Evolutionary conservation across 2,329 filamentous ascomycete genomes (phyloP).

Genomic region (Aspergillus sp.): DNA sequence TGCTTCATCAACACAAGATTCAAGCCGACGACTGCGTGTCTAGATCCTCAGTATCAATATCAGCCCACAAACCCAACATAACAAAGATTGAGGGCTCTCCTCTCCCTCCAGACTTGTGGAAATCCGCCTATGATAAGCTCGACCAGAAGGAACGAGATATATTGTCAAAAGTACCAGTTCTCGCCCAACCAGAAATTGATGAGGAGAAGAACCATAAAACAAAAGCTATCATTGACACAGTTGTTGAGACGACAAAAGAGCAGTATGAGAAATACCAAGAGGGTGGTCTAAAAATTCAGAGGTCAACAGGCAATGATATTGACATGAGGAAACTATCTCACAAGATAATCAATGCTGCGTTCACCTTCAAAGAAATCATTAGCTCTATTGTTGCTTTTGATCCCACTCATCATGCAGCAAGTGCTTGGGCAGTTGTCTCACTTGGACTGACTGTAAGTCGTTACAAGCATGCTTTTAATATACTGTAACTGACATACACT

Average conservation of each 20-base stretch:
- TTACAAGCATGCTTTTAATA: not conserved
- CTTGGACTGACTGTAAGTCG: slow-evolving; percentile 12
- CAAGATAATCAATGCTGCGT: slow-evolving; percentile 10
- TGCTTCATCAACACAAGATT: not conserved
- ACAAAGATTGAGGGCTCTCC: not conserved
- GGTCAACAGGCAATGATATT: slow-evolving; percentile 3
- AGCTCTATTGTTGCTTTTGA: slow-evolving; percentile 6
- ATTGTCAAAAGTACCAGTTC: slow-evolving; percentile 2
- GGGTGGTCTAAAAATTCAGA: not conserved
- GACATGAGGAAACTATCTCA: slow-evolving; percentile 1
- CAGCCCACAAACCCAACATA: not conserved
- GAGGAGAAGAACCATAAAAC: not conserved
- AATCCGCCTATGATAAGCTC: slow-evolving; percentile 12
- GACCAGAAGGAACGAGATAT: slow-evolving; percentile 4
- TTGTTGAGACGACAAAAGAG: slow-evolving; percentile 7
- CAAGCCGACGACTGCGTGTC: not conserved
- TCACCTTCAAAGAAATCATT: slow-evolving; percentile 12
- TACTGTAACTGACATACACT: not conserved
- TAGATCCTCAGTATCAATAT: not conserved
- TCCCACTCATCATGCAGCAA: slow-evolving; percentile 9
- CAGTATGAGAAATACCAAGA: slow-evolving; percentile 10
- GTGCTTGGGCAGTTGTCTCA: slow-evolving; percentile 12
- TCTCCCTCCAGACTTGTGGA: slow-evolving; percentile 10
- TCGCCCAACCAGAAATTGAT: not conserved
- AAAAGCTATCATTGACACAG: slow-evolving; percentile 4